Evolutionary conservation across 129 eudicot species (phyloP).

Genomic region (Lactuca saligna): DNA sequence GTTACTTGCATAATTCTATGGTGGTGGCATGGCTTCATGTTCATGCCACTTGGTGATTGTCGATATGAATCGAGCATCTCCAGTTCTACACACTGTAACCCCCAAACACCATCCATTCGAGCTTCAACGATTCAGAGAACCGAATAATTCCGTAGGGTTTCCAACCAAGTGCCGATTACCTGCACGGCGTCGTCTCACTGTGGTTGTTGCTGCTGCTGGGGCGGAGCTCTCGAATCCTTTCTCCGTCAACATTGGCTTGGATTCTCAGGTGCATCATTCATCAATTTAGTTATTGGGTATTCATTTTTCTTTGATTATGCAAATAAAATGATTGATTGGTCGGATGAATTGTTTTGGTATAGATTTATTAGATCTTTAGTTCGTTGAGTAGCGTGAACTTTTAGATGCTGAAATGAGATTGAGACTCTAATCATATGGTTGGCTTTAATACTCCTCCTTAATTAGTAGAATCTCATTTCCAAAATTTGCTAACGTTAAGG

Average conservation of each 20-base stretch:
- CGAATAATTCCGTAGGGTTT: background rate
- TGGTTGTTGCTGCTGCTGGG: constrained; percentile 56
- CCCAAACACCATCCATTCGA: constrained; percentile 30
- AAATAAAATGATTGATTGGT: background rate
- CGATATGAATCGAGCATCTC: constrained; percentile 37
- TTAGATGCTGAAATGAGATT: constrained; percentile 13
- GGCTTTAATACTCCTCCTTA: background rate
- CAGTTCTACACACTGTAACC: background rate
- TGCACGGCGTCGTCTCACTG: constrained; percentile 50
- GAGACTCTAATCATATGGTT: background rate
- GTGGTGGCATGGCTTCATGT: constrained; percentile 39
- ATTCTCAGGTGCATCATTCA: constrained; percentile 61
- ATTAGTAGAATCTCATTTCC: no score
- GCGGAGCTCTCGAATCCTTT: constrained; percentile 71
- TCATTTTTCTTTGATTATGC: background rate
- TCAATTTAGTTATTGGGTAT: background rate
- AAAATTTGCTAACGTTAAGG: no score
- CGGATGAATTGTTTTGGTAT: constrained; percentile 1
- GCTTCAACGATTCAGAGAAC: constrained; percentile 24
- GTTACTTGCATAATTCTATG: constrained; percentile 22
- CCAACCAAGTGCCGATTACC: constrained; percentile 29
- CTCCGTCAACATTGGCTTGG: constrained; percentile 58
- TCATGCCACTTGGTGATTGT: constrained; percentile 35
- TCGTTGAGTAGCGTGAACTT: background rate
- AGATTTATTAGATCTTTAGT: constrained; percentile 15